phyloP scores from a whole-genome alignment of 78 protist genomes.

The Fonticula alba region DNA sequence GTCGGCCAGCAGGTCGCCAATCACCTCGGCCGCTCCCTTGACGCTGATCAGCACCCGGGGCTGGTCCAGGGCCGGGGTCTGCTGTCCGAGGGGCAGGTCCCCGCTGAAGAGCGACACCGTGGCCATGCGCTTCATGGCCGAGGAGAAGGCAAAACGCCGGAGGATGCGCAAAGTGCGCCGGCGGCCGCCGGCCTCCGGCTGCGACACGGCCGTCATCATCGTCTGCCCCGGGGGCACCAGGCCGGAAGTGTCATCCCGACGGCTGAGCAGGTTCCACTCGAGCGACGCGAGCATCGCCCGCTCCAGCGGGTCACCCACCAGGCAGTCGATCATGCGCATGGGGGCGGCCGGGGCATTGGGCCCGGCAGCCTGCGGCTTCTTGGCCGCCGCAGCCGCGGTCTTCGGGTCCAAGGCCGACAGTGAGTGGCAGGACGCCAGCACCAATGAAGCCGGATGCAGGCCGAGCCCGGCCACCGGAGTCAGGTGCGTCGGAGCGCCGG shows the following conservation, averaged over 20 bases:
- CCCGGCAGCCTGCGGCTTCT: background rate
- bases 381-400: background rate
- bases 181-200: background rate
- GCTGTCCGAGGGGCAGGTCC: no score
- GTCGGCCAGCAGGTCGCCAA: constrained; percentile 6
- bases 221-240: no score
- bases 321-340: background rate
- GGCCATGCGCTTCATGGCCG: constrained; percentile 73
- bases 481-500: no score
- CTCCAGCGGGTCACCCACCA: constrained; percentile 94
- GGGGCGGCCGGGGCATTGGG: no score
- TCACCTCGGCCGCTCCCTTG: constrained; percentile 81
- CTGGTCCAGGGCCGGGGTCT: no score
- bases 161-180: constrained; percentile 15
- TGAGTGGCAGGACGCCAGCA: constrained; percentile 75
- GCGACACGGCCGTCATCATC: background rate
- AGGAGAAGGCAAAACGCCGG: constrained; percentile 47
- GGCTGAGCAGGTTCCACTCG: constrained; percentile 31
- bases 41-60: background rate
- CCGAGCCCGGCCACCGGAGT: no score
- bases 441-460: no score
- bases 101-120: constrained; percentile 20
- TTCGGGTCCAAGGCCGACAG: no score
- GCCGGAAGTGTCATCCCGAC: no score
- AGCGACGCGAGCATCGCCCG: constrained; percentile 55